A percentile compares a stretch with the other conserved stretches of the same genome.
Conservation (phyloP, 2,329 filamentous ascomycete genomes). For the Torrubiellomyces zombiae region DNA sequence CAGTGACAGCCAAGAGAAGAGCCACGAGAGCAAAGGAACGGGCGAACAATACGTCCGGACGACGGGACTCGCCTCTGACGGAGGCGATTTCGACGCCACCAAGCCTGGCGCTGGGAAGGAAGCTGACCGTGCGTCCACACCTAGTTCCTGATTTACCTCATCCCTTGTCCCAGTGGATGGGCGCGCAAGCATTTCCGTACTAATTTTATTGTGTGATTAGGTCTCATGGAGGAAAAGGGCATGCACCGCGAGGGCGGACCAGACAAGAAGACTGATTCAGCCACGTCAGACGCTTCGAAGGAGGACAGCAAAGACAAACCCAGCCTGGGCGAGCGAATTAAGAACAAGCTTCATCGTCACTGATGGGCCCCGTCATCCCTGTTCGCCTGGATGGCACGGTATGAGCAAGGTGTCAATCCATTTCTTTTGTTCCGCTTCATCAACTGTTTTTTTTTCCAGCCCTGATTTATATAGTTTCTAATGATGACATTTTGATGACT, state of each 20-base stretch:
- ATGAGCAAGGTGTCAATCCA: no score
- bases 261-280: conserved; percentile 3
- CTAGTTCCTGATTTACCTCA: not conserved
- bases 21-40: conserved; percentile 23
- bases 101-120: conserved; percentile 48
- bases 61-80: conserved; percentile 43
- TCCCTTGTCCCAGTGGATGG: not conserved
- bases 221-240: conserved; percentile 18
- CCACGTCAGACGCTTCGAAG: not conserved
- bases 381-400: no score
- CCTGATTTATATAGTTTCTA: no score
- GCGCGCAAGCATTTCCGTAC: not conserved
- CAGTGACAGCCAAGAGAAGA: conserved; percentile 7
- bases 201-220: no score
- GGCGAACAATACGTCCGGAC: conserved; percentile 41
- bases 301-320: conserved; percentile 25
- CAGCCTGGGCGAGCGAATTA: conserved; percentile 46
- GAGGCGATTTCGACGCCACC: conserved; percentile 49
- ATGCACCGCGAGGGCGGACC: conserved; percentile 7
- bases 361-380: no score
- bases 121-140: conserved; percentile 39
- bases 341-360: conserved; percentile 47
- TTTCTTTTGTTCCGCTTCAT: no score
- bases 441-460: no score
- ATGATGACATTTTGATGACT: no score